Percentiles rank a stretch among this genome's conserved stretches.
These are phyloP conservation scores for Spinellus fusiger DNA, from an alignment of 192 early-diverging fungal species.

Conservation along the genomic window DNA sequence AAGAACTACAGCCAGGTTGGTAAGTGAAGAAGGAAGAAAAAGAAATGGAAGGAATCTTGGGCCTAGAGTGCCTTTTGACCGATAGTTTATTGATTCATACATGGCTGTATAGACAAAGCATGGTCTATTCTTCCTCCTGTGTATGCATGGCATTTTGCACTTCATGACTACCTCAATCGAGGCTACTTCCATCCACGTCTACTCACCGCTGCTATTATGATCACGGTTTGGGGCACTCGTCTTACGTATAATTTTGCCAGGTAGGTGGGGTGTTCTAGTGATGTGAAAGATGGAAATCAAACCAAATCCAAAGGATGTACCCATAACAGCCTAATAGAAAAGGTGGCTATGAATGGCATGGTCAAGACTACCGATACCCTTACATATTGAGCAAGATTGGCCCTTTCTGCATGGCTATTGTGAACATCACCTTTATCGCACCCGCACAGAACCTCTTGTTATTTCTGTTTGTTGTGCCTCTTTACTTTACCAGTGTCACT, in stretches of 20 bases:
- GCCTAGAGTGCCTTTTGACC: background rate
- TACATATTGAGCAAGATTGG: slow-evolving; percentile 34
- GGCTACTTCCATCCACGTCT: slow-evolving; percentile 34
- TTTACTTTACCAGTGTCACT: slow-evolving; percentile 33
- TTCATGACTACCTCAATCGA: slow-evolving; percentile 41
- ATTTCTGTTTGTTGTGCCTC: slow-evolving; percentile 47
- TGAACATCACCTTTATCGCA: slow-evolving; percentile 71
- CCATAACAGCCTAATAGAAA: slow-evolving; percentile 36
- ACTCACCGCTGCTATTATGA: slow-evolving; percentile 36
- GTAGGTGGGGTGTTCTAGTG: slow-evolving; percentile 7
- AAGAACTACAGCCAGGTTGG: slow-evolving; percentile 43
- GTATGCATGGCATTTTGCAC: slow-evolving; percentile 51
- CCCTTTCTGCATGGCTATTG: slow-evolving; percentile 49
- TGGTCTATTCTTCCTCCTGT: slow-evolving; percentile 71
- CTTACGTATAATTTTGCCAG: slow-evolving; percentile 71
- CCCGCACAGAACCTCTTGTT: slow-evolving; percentile 69
- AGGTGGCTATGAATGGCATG: slow-evolving; percentile 61
- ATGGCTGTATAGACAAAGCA: slow-evolving; percentile 47
- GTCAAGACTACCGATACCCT: slow-evolving; percentile 77
- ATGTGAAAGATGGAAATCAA: background rate
- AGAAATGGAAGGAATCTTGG: background rate
- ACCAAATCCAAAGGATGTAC: too few species aligned
- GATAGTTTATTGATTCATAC: background rate
- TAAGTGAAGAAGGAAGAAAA: too few species aligned
- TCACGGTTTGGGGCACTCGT: slow-evolving; percentile 64